Percentiles rank a stretch among this genome's conserved stretches.
Evolutionary conservation across 371 early-diverging fungal genomes (phyloP).

Genomic region (Mucor lusitanicus): DNA sequence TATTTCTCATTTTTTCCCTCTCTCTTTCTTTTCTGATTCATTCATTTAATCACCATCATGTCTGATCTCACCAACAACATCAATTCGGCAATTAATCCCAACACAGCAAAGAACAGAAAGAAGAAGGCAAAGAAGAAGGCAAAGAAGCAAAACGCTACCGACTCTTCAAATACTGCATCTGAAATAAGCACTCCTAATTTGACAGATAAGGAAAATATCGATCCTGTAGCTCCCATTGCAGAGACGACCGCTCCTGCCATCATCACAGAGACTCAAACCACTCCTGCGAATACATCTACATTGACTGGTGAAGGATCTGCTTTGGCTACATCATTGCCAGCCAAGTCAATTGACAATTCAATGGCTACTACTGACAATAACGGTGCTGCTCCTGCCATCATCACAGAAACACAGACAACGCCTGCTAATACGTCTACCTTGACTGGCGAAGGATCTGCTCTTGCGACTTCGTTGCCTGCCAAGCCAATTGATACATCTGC

Average conservation of each 20-base stretch:
- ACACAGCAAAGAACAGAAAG: constrained; percentile 14
- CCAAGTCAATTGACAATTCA: background rate
- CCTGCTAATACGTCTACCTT: background rate
- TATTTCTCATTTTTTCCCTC: background rate
- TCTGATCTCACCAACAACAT: background rate
- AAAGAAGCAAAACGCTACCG: background rate
- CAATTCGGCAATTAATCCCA: constrained; percentile 6
- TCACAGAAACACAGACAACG: background rate
- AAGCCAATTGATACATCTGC: background rate
- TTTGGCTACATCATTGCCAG: background rate
- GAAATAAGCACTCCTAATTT: background rate
- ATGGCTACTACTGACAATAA: background rate
- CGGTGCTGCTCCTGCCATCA: too few species aligned
- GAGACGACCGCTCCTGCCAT: background rate
- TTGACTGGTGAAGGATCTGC: background rate
- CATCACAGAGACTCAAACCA: background rate
- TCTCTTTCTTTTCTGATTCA: background rate
- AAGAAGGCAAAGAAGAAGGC: constrained; percentile 20
- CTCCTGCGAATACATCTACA: background rate
- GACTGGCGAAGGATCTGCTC: background rate
- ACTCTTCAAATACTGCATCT: background rate
- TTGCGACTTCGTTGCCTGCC: background rate
- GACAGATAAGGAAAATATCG: background rate
- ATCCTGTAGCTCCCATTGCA: background rate
- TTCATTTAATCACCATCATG: constrained; percentile 6